phyloP scores from a whole-genome alignment of 257 asterid species.

The Solanum medicagineum region DNA sequence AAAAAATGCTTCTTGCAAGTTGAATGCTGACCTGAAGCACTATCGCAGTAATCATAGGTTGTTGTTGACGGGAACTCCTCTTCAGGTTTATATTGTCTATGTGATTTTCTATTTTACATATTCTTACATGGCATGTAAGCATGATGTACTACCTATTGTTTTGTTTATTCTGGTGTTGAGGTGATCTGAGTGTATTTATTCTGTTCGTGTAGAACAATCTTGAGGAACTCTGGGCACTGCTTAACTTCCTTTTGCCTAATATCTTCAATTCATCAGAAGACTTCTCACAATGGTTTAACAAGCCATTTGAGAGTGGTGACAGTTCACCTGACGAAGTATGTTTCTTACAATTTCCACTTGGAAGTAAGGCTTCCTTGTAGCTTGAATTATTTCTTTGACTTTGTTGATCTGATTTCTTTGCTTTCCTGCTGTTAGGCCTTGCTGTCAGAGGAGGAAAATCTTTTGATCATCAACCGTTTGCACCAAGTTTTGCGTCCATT shows the following conservation, averaged over 20 bases:
- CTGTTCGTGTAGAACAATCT: conserved; percentile 70
- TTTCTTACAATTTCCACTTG: neutral
- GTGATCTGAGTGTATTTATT: conserved; percentile 4
- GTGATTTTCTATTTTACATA: neutral
- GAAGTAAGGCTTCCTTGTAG: neutral
- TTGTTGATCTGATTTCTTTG: neutral
- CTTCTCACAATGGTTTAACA: conserved; percentile 98
- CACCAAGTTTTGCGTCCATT: conserved; percentile 99
- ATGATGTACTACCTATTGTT: neutral
- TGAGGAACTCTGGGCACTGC: conserved; percentile 99
- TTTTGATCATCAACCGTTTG: conserved; percentile 91
- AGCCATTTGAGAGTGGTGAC: conserved; percentile 96
- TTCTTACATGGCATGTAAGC: neutral
- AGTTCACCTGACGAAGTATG: conserved; percentile 80
- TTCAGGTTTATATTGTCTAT: conserved; percentile 47
- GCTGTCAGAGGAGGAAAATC: conserved; percentile 98
- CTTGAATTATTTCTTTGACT: neutral
- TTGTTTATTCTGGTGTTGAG: neutral
- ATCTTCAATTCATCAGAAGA: conserved; percentile 96
- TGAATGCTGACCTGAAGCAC: conserved; percentile 94
- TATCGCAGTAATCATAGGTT: conserved; percentile 91
- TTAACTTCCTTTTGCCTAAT: conserved; percentile 94
- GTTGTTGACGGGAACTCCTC: conserved; percentile 96
- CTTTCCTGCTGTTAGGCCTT: conserved; percentile 52
- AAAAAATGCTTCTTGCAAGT: conserved; percentile 99